Base-by-base conservation (phyloP, 176 grass and related monocot species). In the Alloteropsis semialata region DNA sequence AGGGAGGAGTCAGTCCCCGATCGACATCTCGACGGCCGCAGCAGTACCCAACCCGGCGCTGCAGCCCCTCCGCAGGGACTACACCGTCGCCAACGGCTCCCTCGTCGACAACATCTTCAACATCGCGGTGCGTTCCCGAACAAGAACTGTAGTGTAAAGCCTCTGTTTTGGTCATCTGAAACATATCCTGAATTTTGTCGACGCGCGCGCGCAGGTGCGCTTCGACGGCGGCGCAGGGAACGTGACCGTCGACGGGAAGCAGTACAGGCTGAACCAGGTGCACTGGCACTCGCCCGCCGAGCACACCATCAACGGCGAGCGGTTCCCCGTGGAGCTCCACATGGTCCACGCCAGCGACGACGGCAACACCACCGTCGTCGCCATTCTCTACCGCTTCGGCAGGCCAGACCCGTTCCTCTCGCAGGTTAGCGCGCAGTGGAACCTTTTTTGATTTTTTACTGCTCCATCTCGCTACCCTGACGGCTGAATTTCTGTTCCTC, bases 271-370 rank as follows among this genome's bases (percentile, higher is more conserved):
- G 85, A 87, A 91, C 76, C 84, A 91, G 3, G 54, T 91, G 81
- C 91, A 97, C 14, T 97, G 94, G 94, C 94, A 97, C 67, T 91
- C 91, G 51, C 94, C 94, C 13, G 93, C 94, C 0, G 94, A 97
- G 88, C 94, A 97, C 88, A 91, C 91, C 68, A 69, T 97, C 75
- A 57, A 93, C 65, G 91, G 91, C 50, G 8, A 68, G 70, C 84
- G 94, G 63, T 97, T 94, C 53, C 64, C 90, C 0, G 38, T 88
- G 70, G 95, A 98, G 86, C 90, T 95, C 37, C 95, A 98, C 81
- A 87, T 98, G 88, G 95, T 94, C 10, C 95, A 98, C 87, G 50
- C 28, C 56, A 89, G 79, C 24, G 88, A 86, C 30, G 84, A 86
- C 21, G 95, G 95, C 53, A 91, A 89, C 75, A 30, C 90, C 39